Percentiles rank a stretch among this genome's conserved stretches.
These are phyloP conservation scores for Phaeodactylum tricornutum DNA, from an alignment of 108 stramenopile genomes.

Conservation along the genomic window DNA sequence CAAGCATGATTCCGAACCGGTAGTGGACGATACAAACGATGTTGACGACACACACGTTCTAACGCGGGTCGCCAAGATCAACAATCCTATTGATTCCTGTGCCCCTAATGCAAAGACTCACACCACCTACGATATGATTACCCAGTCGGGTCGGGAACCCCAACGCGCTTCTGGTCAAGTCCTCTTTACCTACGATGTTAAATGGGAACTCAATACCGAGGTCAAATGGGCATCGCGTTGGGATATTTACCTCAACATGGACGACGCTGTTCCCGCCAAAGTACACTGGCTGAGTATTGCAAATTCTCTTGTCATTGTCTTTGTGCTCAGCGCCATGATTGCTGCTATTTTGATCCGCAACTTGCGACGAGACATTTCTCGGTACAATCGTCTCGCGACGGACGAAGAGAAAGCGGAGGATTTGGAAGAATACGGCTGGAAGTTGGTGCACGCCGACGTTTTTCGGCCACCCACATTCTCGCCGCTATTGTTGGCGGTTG, in stretches of 20 bases:
- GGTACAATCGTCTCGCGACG: constrained; percentile 76
- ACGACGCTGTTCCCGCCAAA: constrained; percentile 81
- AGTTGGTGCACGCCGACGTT: constrained; percentile 94
- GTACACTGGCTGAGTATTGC: constrained; percentile 95
- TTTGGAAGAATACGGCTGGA: constrained; percentile 98
- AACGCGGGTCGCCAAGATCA: constrained; percentile 40
- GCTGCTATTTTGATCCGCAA: constrained; percentile 89
- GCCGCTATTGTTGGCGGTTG: constrained; percentile 81
- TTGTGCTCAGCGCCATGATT: constrained; percentile 91
- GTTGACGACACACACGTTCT: constrained; percentile 14
- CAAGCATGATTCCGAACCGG: constrained; percentile 79
- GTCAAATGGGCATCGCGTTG: constrained; percentile 93
- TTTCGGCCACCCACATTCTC: constrained; percentile 86
- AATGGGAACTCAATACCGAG: constrained; percentile 71
- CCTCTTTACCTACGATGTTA: constrained; percentile 95
- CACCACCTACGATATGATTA: constrained; percentile 79
- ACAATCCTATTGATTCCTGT: constrained; percentile 61
- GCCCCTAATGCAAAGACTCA: constrained; percentile 31
- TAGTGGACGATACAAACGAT: constrained; percentile 27
- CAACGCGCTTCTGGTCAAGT: constrained; percentile 69
- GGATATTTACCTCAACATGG: constrained; percentile 96
- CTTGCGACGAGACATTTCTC: constrained; percentile 70
- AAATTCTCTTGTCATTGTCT: constrained; percentile 90
- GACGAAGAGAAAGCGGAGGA: constrained; percentile 95
- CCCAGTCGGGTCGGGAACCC: constrained; percentile 34